Percentiles rank a stretch among this genome's conserved stretches.
These are phyloP conservation scores for Geotrichum klebahnii DNA, from an alignment of 1,139 yeast genomes.

Conservation along the genomic window DNA sequence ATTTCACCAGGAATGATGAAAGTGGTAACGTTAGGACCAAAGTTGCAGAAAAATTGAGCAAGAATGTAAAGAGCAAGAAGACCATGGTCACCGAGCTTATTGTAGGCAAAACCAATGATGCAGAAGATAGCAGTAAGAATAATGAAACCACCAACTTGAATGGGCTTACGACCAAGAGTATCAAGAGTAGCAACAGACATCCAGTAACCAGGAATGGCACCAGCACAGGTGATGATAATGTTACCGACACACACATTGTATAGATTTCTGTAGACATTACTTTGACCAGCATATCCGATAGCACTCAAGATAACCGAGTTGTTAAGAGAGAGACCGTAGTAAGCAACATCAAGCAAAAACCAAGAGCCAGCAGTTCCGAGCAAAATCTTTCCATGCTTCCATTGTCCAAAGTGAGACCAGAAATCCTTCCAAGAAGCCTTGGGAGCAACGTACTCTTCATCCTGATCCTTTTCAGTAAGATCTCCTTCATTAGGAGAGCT, in stretches of 20 bases:
- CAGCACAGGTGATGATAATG: constrained; percentile 59
- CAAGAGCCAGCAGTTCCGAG: constrained; percentile 95
- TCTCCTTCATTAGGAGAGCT: too few relatives aligned
- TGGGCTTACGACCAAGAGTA: constrained; percentile 56
- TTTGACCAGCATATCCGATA: constrained; percentile 72
- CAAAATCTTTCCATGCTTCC: constrained; percentile 81
- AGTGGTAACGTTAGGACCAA: constrained; percentile 91
- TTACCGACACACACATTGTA: constrained; percentile 52
- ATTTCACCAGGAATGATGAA: constrained; percentile 94
- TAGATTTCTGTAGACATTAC: constrained; percentile 63
- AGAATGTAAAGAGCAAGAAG: constrained; percentile 61
- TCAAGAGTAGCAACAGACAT: constrained; percentile 56
- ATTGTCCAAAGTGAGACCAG: constrained; percentile 65
- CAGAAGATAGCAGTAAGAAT: constrained; percentile 57
- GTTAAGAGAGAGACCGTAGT: constrained; percentile 79
- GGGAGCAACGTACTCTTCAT: constrained; percentile 36
- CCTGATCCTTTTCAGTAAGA: constrained; percentile 2
- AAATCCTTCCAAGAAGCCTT: constrained; percentile 45
- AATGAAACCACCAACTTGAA: constrained; percentile 57
- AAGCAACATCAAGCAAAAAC: constrained; percentile 94
- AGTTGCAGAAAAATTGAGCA: constrained; percentile 64
- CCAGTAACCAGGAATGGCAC: constrained; percentile 68
- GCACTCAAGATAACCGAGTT: constrained; percentile 80
- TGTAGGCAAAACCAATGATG: constrained; percentile 59
- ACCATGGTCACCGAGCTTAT: constrained; percentile 45